Percentiles rank a stretch among this genome's conserved stretches.
These are phyloP conservation scores for Eurotiales sp. DNA, from an alignment of 2,329 filamentous ascomycete genomes.

Conservation along the genomic window DNA sequence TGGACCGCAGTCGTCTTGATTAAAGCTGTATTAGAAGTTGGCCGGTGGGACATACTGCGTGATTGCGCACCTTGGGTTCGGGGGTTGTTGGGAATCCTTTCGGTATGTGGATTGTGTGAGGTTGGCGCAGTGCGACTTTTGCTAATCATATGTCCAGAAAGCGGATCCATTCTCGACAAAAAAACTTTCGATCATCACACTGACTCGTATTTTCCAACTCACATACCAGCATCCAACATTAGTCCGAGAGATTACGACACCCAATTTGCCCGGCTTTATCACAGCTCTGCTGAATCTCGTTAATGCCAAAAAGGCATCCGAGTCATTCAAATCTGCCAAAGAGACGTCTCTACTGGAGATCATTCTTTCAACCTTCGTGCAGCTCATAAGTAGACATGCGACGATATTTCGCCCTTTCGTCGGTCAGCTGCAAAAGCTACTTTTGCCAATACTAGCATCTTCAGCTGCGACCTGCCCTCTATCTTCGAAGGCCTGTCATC, in stretches of 20 bases:
- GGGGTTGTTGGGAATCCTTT: constrained; percentile 69
- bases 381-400: constrained; percentile 73
- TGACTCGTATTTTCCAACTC: constrained; percentile 79
- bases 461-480: constrained; percentile 51
- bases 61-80: constrained; percentile 71
- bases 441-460: constrained; percentile 60
- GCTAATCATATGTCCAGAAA: constrained; percentile 52
- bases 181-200: constrained; percentile 68
- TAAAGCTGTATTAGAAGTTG: constrained; percentile 77
- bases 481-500: constrained; percentile 52
- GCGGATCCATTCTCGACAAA: constrained; percentile 72
- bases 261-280: constrained; percentile 70
- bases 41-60: constrained; percentile 77
- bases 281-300: constrained; percentile 67
- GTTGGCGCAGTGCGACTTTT: neutral
- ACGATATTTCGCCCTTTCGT: constrained; percentile 76
- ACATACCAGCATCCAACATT: constrained; percentile 80
- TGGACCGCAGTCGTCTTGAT: constrained; percentile 74
- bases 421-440: constrained; percentile 61
- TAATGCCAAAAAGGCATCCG: constrained; percentile 40
- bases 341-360: constrained; percentile 56
- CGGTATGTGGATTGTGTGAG: constrained; percentile 46
- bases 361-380: constrained; percentile 66
- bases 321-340: constrained; percentile 19
- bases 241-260: constrained; percentile 81